phyloP scores from a whole-genome alignment of 176 grass and related monocot species.

The Tillandsia fasciculata region DNA sequence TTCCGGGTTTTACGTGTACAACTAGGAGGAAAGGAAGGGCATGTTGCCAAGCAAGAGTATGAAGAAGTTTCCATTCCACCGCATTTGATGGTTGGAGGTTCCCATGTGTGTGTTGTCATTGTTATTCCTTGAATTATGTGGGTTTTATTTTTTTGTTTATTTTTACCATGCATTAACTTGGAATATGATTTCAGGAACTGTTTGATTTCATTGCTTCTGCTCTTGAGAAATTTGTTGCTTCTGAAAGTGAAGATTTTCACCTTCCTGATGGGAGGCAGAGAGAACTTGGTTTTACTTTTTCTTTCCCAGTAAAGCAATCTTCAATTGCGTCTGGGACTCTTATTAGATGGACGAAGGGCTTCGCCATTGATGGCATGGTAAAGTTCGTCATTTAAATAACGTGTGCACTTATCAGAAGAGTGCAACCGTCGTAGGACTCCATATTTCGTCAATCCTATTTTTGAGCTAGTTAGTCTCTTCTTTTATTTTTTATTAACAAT shows the following conservation, averaged over 20 bases:
- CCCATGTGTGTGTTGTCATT: conserved; percentile 35
- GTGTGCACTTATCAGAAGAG: no score
- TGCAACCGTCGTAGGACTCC: no score
- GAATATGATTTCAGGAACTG: conserved; percentile 42
- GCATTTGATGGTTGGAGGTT: conserved; percentile 78
- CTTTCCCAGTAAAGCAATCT: conserved; percentile 81
- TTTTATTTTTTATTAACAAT: no score
- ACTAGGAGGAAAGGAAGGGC: conserved; percentile 51
- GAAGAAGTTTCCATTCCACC: conserved; percentile 73
- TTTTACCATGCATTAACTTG: conserved; percentile 4
- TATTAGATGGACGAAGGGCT: conserved; percentile 93
- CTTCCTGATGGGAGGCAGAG: conserved; percentile 63
- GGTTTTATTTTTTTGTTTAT: conserved; percentile 15
- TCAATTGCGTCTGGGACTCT: conserved; percentile 78
- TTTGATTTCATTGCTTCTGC: conserved; percentile 88
- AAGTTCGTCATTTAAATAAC: neutral
- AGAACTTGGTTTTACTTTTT: conserved; percentile 90
- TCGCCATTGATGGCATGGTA: conserved; percentile 76
- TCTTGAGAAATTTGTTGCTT: conserved; percentile 58
- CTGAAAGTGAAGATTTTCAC: conserved; percentile 68
- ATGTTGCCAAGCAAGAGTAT: conserved; percentile 52
- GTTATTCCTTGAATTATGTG: conserved; percentile 4
- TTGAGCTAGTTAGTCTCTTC: no score
- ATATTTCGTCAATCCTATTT: no score
- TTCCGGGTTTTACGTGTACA: conserved; percentile 80